phyloP scores from a whole-genome alignment of 768 basidiomycete species.

The Pisolithus marmoratus region DNA sequence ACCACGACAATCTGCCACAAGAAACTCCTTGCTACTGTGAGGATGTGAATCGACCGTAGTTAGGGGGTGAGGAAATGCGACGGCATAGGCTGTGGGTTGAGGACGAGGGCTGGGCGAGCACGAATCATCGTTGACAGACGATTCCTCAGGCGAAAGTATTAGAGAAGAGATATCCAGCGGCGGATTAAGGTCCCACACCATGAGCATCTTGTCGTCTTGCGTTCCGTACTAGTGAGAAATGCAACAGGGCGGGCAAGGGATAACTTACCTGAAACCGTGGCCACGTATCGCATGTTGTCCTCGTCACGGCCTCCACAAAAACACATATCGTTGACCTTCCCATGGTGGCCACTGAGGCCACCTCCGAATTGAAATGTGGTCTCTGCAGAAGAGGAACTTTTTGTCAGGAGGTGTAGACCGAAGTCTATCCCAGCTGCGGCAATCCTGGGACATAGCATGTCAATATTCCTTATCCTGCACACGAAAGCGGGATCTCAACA shows the following conservation, averaged over 20 bases:
- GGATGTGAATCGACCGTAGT: constrained; percentile 66
- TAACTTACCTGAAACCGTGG: constrained; percentile 66
- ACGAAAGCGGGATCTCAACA: constrained; percentile 14
- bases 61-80: constrained; percentile 69
- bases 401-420: constrained; percentile 65
- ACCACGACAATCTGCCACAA: constrained; percentile 71
- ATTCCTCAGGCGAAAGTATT: constrained; percentile 27
- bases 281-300: constrained; percentile 68
- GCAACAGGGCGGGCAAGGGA: not conserved
- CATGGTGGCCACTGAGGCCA: constrained; percentile 77
- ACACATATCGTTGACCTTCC: constrained; percentile 68
- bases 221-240: constrained; percentile 4
- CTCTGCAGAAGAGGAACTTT: constrained; percentile 42
- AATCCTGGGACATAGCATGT: constrained; percentile 41
- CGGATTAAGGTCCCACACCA: constrained; percentile 84
- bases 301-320: constrained; percentile 73
- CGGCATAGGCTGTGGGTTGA: constrained; percentile 75
- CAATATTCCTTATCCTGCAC: constrained; percentile 4
- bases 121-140: constrained; percentile 23
- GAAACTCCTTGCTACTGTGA: constrained; percentile 68
- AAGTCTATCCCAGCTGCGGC: constrained; percentile 64
- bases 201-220: constrained; percentile 75
- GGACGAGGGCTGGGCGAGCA: constrained; percentile 36
- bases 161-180: constrained; percentile 38
- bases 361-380: constrained; percentile 69